These are phyloP conservation scores for Claviceps africana DNA, from an alignment of 2,329 filamentous ascomycete species.

Conservation along the genomic window DNA sequence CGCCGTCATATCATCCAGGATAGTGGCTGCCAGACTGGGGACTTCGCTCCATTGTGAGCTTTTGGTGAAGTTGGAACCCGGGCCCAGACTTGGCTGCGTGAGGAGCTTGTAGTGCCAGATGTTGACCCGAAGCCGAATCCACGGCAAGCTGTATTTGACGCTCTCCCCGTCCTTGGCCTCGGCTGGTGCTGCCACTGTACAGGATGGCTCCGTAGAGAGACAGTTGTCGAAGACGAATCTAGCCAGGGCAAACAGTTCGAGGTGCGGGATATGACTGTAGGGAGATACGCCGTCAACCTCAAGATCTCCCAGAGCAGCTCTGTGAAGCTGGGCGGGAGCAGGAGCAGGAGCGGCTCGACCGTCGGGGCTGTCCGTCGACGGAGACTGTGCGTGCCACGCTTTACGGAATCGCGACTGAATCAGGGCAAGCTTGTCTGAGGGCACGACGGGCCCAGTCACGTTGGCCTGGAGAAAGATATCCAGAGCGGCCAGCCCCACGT, in stretches of 20 bases:
- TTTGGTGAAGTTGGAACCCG: conserved; percentile 40
- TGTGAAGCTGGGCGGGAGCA: conserved; percentile 29
- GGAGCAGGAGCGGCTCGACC: too few species aligned
- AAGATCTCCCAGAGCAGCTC: conserved; percentile 51
- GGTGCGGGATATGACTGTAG: conserved; percentile 69
- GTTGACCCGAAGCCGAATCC: conserved; percentile 56
- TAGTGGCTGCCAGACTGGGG: conserved; percentile 37
- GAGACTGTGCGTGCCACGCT: conserved; percentile 16
- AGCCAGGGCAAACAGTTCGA: conserved; percentile 74
- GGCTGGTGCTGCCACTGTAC: conserved; percentile 14
- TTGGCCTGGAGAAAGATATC: conserved; percentile 75
- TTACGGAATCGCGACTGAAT: conserved; percentile 27
- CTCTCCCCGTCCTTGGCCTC: conserved; percentile 26
- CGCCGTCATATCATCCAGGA: conserved; percentile 28
- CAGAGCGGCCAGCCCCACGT: conserved; percentile 30
- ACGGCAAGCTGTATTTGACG: conserved; percentile 35
- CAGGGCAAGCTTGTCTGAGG: conserved; percentile 9
- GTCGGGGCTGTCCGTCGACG: not conserved
- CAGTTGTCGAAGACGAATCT: conserved; percentile 29
- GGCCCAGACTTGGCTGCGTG: conserved; percentile 40
- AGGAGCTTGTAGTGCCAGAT: conserved; percentile 53
- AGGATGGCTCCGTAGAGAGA: conserved; percentile 10
- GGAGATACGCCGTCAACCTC: conserved; percentile 74
- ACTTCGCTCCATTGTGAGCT: conserved; percentile 46
- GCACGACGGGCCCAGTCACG: conserved; percentile 73